Base-by-base conservation (phyloP, 2,329 filamentous ascomycete species). In the Xylariaceae sp. region DNA sequence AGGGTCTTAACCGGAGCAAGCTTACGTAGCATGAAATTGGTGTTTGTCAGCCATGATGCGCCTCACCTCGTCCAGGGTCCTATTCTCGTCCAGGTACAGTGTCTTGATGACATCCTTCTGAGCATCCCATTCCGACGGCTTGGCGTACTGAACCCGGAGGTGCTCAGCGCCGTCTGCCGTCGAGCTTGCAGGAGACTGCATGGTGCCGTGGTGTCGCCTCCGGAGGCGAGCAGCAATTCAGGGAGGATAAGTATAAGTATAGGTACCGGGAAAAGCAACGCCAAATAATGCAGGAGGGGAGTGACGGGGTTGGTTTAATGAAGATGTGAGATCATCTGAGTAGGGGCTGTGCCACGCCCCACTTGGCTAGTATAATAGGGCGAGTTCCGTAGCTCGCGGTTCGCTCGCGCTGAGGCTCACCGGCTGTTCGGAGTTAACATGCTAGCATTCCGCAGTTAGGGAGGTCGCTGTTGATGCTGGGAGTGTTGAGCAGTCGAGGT, bases 41-140 rank as follows among this genome's bases (percentile, higher is more conserved):
- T 76, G 66, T 13, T 76, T 71, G 45, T 69, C 68, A 57, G 74
- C 67, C 63, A 77, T 74, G 53, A 73, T 71, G 35, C 71, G 71
- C 71, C 75, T 75, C 56, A 76, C 74, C 58, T 77, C 73, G 53
- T 75, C 75, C 56, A 77, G 71, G 23, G 75, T 73, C 39, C 69
- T 71, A 64, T 75, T 75, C 63, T 76, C 72, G 51, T 76, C 74
- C 56, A 76, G 70, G 59, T 77, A 77, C 52, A 77, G 64, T 15
- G 62, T 68, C 50, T 72, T 75, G 59, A 77, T 77, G 52, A 71
- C 69, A 44, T 72, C 65, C 52, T 61, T 68, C 30, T 64, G 56
- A 3, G 60, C 55, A 49, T 63, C 59, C 67, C 67, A 69, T 61
- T 68, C 64, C 23, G 62, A 64, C 39, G 67, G 64, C 15, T 58